Percentiles rank a stretch among this genome's conserved stretches.
Conservation (phyloP, 75 land plant species). For the Pinus taeda region DNA sequence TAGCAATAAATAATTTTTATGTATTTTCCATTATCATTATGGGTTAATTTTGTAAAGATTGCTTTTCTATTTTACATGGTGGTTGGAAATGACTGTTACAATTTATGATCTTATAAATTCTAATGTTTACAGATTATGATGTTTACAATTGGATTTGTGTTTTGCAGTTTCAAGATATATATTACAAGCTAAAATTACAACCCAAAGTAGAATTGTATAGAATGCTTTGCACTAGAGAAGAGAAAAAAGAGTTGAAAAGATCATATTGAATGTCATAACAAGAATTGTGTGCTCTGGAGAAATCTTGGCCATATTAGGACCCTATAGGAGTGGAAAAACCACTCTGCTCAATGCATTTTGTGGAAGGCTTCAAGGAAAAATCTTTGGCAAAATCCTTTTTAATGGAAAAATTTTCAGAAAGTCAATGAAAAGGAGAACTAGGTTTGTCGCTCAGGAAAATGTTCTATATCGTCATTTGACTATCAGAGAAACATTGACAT, state of each 20-base stretch:
- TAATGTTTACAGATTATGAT: too few species aligned
- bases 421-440: slow-evolving; percentile 22
- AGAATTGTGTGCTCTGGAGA: slow-evolving; percentile 43
- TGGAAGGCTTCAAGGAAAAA: slow-evolving; percentile 25
- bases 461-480: slow-evolving; percentile 44
- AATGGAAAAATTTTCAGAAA: slow-evolving; percentile 9
- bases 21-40: too few species aligned
- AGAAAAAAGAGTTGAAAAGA: slow-evolving; percentile 2
- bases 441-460: slow-evolving; percentile 55
- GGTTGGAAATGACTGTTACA: too few species aligned
- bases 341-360: slow-evolving; percentile 48
- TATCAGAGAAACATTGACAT: slow-evolving; percentile 40
- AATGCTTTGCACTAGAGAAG: background rate
- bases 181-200: slow-evolving; percentile 3
- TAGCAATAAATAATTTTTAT: too few species aligned
- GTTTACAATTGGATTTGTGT: background rate
- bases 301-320: slow-evolving; percentile 61
- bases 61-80: too few species aligned
- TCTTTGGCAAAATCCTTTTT: slow-evolving; percentile 23
- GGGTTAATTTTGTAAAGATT: too few species aligned
- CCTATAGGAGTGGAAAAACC: slow-evolving; percentile 64
- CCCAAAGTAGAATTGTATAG: background rate
- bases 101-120: too few species aligned
- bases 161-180: slow-evolving; percentile 10
- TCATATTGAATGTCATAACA: slow-evolving; percentile 33